Evolutionary conservation across 495 filamentous ascomycete genomes (phyloP).

Genomic region (Daldinia grandis): DNA sequence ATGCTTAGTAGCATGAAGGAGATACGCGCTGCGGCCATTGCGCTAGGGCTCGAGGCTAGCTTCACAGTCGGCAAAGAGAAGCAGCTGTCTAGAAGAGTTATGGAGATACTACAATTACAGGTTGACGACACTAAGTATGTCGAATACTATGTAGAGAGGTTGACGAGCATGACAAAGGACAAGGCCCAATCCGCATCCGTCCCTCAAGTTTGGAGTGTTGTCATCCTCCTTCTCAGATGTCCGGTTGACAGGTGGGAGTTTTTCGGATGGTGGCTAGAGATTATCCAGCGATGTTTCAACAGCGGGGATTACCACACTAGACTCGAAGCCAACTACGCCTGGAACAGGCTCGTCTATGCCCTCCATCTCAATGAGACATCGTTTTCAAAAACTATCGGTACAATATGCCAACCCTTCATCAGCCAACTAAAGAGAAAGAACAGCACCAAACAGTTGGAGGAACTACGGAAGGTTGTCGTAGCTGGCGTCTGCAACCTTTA

Average conservation of each 20-base stretch:
- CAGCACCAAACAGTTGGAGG: constrained; percentile 62
- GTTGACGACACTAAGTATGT: constrained; percentile 66
- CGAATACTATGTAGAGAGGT: constrained; percentile 69
- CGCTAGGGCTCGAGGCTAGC: constrained; percentile 72
- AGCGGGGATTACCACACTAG: constrained; percentile 75
- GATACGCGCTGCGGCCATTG: constrained; percentile 74
- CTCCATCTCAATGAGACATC: constrained; percentile 69
- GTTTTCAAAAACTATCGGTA: constrained; percentile 64
- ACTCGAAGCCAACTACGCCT: constrained; percentile 79
- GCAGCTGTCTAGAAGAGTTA: constrained; percentile 67
- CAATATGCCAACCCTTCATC: constrained; percentile 73
- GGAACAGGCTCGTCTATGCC: constrained; percentile 82
- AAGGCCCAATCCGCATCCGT: constrained; percentile 70
- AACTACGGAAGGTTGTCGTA: constrained; percentile 67
- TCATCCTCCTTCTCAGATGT: constrained; percentile 76
- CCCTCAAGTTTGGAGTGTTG: constrained; percentile 88
- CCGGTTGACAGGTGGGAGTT: constrained; percentile 77
- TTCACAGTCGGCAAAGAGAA: constrained; percentile 70
- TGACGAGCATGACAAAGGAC: constrained; percentile 73
- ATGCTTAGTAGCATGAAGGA: constrained; percentile 82
- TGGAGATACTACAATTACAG: constrained; percentile 68
- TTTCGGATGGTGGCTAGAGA: constrained; percentile 72
- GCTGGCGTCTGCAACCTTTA: constrained; percentile 79
- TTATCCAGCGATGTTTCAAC: constrained; percentile 87
- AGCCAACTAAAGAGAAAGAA: constrained; percentile 73